Evolutionary conservation across 495 filamentous ascomycete genomes (phyloP).

Genomic region (Xylaria telfairii): DNA sequence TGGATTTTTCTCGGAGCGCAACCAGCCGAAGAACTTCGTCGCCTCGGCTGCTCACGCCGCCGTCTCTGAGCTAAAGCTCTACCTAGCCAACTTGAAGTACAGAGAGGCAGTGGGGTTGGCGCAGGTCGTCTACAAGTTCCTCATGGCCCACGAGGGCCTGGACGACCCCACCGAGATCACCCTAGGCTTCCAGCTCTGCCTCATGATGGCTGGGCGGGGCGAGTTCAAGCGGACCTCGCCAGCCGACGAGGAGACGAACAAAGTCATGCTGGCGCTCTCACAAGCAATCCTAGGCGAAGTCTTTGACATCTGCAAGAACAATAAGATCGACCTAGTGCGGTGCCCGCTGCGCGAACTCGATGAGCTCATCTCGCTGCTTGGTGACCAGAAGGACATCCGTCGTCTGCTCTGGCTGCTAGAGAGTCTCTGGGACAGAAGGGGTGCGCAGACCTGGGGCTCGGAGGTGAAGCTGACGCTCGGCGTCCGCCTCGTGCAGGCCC

Average conservation of each 20-base stretch:
- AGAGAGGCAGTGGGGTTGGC: constrained; percentile 8
- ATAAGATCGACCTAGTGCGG: constrained; percentile 18
- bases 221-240: constrained; percentile 7
- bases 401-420: constrained; percentile 19
- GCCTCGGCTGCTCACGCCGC: constrained; percentile 20
- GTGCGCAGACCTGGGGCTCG: constrained; percentile 12
- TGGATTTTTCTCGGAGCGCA: constrained; percentile 7
- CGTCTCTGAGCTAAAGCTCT: constrained; percentile 11
- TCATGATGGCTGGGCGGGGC: constrained; percentile 22
- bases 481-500: constrained; percentile 58
- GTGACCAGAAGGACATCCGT: constrained; percentile 3
- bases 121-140: constrained; percentile 19
- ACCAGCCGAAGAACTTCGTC: constrained; percentile 16
- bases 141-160: constrained; percentile 19
- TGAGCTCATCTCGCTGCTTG: constrained; percentile 24
- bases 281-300: constrained; percentile 13
- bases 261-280: constrained; percentile 16
- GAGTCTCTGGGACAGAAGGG: constrained; percentile 12
- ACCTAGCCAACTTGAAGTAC: constrained; percentile 14
- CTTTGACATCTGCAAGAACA: constrained; percentile 23
- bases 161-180: constrained; percentile 21
- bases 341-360: constrained; percentile 15
- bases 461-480: constrained; percentile 40
- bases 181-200: constrained; percentile 18
- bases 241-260: constrained; percentile 18